Base-by-base conservation (phyloP, 352 stramenopile species). In the Pythium coloratum region DNA sequence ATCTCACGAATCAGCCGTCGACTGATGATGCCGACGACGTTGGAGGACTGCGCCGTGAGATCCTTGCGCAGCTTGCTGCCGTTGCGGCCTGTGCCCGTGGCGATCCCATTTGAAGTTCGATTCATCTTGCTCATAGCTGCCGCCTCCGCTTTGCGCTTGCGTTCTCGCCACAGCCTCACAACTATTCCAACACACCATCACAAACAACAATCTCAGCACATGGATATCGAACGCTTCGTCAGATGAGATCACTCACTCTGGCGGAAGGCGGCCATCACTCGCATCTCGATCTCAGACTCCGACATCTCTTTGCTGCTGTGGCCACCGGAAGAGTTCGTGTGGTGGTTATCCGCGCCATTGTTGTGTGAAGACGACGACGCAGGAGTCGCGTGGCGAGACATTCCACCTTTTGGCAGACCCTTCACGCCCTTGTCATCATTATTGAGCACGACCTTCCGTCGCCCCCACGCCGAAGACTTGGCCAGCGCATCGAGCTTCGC, bases 11-110 rank as follows among this genome's bases (percentile, higher is more conserved):
- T 88, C 62, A 92, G 71, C n/a, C 82, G 76, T 9, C 80, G 80
- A 62, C 83, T 91, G 67, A 94, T 64, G 46, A 94, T 92, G 20
- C 82, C 83, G 9, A 90, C 82, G 34, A 94, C 79, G 65, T 87
- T 88, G 6, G 77, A 80, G 30, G 84, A 86, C 55, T 91, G 75
- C 1, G 82, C 78, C 33, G 74, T 69, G 20, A 90, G 62, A 53
- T 90, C 81, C 16, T 76, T 82, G 9, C 81, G 75, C 10, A 88
- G 36, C 49, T 90, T 90, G 46, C 72, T 75, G 33, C 67, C 63
- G 8, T 75, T 68, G 18, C 69, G 65, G 7, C 74, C 70, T 18
- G 67, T 55, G 30, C 51, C 69, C 3, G 65, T 67, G 13, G 68
- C 65, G 4, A 57, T 56, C 10, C 66, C 61, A 47, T 62, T 62